Percentiles rank a stretch among this genome's conserved stretches.
Conservation (phyloP, 257 asterid genomes). For the Ocimum tenuiflorum region DNA sequence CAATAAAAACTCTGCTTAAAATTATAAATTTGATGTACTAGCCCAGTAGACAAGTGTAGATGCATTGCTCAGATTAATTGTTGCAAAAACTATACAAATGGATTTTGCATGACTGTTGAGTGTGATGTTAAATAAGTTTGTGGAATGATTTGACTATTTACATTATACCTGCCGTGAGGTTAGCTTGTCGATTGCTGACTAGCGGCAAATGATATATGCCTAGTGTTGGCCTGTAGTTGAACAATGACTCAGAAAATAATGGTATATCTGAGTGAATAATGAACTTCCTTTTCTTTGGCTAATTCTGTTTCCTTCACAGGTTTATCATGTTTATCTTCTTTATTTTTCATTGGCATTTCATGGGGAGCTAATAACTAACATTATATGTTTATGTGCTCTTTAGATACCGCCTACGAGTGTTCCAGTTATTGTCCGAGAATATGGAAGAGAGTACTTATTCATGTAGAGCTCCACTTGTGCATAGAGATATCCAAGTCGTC, state of each 20-base stretch:
- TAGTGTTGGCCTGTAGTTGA: not conserved
- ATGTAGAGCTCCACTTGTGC: conserved; percentile 20
- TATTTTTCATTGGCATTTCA: not conserved
- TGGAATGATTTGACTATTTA: not conserved
- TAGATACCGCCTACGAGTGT: conserved; percentile 96
- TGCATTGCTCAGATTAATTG: not conserved
- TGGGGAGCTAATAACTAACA: not conserved
- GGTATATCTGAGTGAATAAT: too few relatives aligned
- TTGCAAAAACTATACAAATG: not conserved
- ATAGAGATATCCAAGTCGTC: too few relatives aligned
- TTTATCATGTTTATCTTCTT: not conserved
- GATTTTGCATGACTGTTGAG: not conserved
- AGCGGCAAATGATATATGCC: not conserved
- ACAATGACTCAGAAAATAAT: not conserved
- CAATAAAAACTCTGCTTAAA: not conserved
- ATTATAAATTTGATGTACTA: not conserved
- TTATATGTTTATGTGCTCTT: conserved; percentile 13
- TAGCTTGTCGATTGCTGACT: not conserved
- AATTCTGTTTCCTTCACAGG: too few relatives aligned
- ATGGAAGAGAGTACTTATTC: conserved; percentile 68
- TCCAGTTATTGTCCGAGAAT: conserved; percentile 87
- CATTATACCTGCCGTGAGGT: not conserved
- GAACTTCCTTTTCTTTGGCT: not conserved
- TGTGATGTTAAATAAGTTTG: not conserved
- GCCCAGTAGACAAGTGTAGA: not conserved